Base-by-base conservation (phyloP, 2,329 filamentous ascomycete species). In the Metarhizium brunneum region DNA sequence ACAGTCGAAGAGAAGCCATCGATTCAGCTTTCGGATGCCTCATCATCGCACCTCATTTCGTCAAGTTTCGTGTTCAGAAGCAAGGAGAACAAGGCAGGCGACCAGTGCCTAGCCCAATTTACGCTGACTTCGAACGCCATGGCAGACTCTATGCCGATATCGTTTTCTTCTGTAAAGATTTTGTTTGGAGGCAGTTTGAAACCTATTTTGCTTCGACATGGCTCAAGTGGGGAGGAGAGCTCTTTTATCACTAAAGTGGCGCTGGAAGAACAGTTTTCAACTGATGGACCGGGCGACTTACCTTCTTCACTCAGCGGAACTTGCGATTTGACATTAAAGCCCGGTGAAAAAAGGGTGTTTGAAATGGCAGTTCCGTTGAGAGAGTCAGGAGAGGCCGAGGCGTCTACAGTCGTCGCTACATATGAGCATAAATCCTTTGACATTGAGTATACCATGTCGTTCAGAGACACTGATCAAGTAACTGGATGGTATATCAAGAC, bases 311-410 rank as follows among this genome's bases (percentile, higher is more conserved):
- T 85, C 54, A 68, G 71, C 43, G 87, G 87, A 1, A 64, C 71
- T 11, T 79, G 81, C 8, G 77, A 92, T 66, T 71, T 96, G 54
- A 83, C 77, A 0, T 71, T 96, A 47, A 69, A 71, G 11, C 81
- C 90, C 14, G 84, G 84, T 0, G 81, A 88, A 58, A 87, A 79
- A 8, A 83, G 81, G 54, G 81, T 92, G 1, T 86, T 88, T 59
- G 83, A 88, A 62, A 78, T 96, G 62, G 80, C 79, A 8, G 81
- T 90, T 56, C 82, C 86, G 2, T 79, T 96, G 16, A 84, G 90
- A 57, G 92, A 96, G 69, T 83, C 91, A 2, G 91, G 90, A n/a
- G 82, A 89, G 55, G 84, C 87, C 1, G 82, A 79, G 50, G 84
- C 88, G 4, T 76, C 80, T 4, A 83, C 82, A 2, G 80, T 87